Evolutionary conservation across 208 protist species (phyloP), one percentile per base, ranked within the genome.

Genomic region (Trypanosomatidae sp.): DNA sequence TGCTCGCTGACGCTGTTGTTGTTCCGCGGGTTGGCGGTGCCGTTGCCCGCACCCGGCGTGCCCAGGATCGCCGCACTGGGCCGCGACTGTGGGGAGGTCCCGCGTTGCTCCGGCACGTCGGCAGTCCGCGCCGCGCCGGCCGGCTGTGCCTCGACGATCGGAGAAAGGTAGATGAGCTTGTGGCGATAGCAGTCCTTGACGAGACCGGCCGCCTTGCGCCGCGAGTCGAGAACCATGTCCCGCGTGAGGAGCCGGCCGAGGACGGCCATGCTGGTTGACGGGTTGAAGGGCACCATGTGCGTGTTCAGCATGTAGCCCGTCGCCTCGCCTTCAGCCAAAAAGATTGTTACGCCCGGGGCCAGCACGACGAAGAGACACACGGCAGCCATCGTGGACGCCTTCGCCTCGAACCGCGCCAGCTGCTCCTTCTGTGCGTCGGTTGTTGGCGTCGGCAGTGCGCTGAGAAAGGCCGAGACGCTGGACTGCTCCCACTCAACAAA

Each of bases 301-400:
- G 72, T 79, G 33, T 68, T 33, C 15, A 87, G 22, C 66, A 65
- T 67, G 68, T 84, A 87, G 41, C 72, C 83, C 7, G 70, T 72
- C 30, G 76, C 66, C 49, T 73, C 70, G 22, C 76, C 76, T 22
- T 84, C 73, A 0, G 82, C 62, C 12, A 84, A 46, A 15, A 52
- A 72, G 4, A 87, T 69, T 2, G 83, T 80, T 7, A 47, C 76
- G 30, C 79, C 83, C 0, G 83, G 83, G 0, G 83, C 83, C 0
- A 87, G 74, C 52, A 76, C 83, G 6, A 82, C n/a, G 10, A 73
- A 77, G n/a, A 87, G n/a, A 22, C 64, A 44, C 25, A 70, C 59
- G 46, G 49, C 76, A 10, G 49, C 76, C 58, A 60, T 64, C 9
- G 15, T 7, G 10, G n/a, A 6, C 9, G 30, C 47, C 22, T 43